Conservation (phyloP, 345 rosid genomes). For the Camelina laxa region DNA sequence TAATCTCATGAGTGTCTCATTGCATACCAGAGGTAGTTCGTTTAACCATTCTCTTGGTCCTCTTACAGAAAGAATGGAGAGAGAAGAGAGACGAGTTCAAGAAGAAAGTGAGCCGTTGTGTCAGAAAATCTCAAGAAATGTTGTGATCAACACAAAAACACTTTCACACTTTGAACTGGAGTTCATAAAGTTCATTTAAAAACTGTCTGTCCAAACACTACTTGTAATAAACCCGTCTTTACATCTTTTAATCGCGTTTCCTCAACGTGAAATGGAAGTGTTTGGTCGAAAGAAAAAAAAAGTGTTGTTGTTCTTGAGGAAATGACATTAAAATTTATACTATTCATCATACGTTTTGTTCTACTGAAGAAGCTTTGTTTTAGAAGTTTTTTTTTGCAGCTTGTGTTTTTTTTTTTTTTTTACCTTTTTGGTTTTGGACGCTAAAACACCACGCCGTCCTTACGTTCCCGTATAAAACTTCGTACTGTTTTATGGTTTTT, state of each 20-base stretch:
- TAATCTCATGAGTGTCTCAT: not conserved
- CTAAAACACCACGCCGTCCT: slow-evolving; percentile 10
- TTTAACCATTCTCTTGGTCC: not conserved
- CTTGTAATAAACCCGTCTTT: slow-evolving; percentile 38
- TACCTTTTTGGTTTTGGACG: too few species aligned
- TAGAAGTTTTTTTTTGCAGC: not conserved
- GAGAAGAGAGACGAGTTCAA: slow-evolving; percentile 70
- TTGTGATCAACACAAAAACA: slow-evolving; percentile 41
- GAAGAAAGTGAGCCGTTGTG: slow-evolving; percentile 73
- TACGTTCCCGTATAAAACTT: slow-evolving; percentile 4
- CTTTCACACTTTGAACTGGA: slow-evolving; percentile 11
- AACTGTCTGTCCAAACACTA: slow-evolving; percentile 38
- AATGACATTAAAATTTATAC: slow-evolving; percentile 11
- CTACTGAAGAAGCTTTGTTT: slow-evolving; percentile 17
- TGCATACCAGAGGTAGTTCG: not conserved
- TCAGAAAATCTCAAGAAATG: slow-evolving; percentile 73
- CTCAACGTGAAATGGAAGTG: slow-evolving; percentile 32
- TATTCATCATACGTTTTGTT: slow-evolving; percentile 35
- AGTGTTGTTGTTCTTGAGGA: not conserved
- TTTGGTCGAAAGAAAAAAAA: slow-evolving; percentile 36
- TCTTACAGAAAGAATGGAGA: slow-evolving; percentile 71
- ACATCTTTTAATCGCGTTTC: slow-evolving; percentile 35
- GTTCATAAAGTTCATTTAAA: slow-evolving; percentile 17
- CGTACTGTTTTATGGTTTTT: not conserved
- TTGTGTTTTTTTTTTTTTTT: not conserved